Conservation (phyloP, 345 rosid genomes). For the Rhizophora mangle region DNA sequence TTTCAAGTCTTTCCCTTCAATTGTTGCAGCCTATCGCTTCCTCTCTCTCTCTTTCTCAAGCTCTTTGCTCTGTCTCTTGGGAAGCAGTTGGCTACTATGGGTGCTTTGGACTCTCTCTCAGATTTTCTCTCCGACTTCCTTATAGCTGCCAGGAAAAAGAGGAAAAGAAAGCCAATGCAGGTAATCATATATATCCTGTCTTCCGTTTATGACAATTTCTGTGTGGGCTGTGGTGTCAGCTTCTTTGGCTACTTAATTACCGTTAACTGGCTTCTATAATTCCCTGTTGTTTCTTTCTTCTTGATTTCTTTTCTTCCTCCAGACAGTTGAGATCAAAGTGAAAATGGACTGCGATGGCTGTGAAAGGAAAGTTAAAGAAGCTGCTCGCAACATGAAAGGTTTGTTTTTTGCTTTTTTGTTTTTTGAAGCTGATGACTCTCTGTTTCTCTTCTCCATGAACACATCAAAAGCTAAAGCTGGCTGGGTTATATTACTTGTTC, state of each 20-base stretch:
- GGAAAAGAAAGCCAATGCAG: constrained; percentile 53
- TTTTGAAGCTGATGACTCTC: neutral
- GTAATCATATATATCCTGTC: neutral
- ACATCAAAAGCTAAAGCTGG: neutral
- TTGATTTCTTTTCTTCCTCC: neutral
- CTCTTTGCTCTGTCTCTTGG: neutral
- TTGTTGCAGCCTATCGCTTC: neutral
- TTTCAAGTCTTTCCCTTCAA: neutral
- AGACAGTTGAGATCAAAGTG: constrained; percentile 60
- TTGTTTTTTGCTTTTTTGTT: neutral
- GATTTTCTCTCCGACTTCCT: constrained; percentile 30
- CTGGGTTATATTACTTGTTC: too few relatives aligned
- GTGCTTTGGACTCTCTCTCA: constrained; percentile 40
- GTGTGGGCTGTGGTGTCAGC: neutral
- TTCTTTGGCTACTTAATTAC: neutral
- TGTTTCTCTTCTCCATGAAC: neutral
- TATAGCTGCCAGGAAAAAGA: constrained; percentile 24
- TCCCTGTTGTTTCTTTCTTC: neutral
- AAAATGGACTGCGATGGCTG: constrained; percentile 65
- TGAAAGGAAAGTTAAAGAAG: constrained; percentile 44
- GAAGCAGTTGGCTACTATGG: constrained; percentile 28
- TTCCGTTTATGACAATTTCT: neutral
- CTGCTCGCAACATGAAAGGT: constrained; percentile 51
- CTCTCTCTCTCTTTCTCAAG: neutral
- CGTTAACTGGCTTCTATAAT: neutral